phyloP scores from a whole-genome alignment of 2,329 filamentous ascomycete species.

The Raffaelea deltoideospora region DNA sequence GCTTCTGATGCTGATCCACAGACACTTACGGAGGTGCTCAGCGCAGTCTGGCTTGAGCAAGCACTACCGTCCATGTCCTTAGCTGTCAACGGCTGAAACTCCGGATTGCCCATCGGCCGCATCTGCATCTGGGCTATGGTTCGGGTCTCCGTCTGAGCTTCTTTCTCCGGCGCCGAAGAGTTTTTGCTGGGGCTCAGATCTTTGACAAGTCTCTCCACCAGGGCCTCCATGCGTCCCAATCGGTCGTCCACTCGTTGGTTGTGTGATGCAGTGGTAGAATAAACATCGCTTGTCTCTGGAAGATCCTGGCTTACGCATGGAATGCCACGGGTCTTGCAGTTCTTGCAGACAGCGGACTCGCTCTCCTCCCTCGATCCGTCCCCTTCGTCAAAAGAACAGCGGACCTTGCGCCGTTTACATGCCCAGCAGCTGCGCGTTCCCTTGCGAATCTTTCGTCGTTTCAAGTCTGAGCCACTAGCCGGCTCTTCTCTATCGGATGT shows the following conservation, averaged over 20 bases:
- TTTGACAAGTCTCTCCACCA: constrained; percentile 7
- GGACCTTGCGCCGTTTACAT: constrained; percentile 36
- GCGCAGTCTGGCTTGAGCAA: no score
- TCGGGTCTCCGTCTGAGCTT: neutral
- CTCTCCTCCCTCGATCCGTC: constrained; percentile 1
- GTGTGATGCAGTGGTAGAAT: constrained; percentile 1
- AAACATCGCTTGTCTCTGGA: constrained; percentile 14
- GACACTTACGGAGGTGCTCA: no score
- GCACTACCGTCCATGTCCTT: neutral
- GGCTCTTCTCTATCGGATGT: neutral
- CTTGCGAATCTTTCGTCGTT: constrained; percentile 3
- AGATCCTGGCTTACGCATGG: constrained; percentile 32
- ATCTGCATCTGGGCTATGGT: neutral
- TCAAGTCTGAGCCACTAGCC: neutral
- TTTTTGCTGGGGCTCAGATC: neutral
- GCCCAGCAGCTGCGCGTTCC: constrained; percentile 38
- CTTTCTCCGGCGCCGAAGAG: neutral
- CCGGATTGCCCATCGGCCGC: neutral
- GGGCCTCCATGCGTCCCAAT: constrained; percentile 20
- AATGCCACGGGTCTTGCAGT: constrained; percentile 27
- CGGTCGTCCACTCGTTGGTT: constrained; percentile 14
- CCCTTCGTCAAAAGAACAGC: constrained; percentile 27
- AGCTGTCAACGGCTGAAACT: neutral
- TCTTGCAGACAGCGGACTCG: constrained; percentile 22
- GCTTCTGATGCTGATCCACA: neutral